phyloP scores from a whole-genome alignment of 2,329 filamentous ascomycete genomes.

The Thelonectria rubi region DNA sequence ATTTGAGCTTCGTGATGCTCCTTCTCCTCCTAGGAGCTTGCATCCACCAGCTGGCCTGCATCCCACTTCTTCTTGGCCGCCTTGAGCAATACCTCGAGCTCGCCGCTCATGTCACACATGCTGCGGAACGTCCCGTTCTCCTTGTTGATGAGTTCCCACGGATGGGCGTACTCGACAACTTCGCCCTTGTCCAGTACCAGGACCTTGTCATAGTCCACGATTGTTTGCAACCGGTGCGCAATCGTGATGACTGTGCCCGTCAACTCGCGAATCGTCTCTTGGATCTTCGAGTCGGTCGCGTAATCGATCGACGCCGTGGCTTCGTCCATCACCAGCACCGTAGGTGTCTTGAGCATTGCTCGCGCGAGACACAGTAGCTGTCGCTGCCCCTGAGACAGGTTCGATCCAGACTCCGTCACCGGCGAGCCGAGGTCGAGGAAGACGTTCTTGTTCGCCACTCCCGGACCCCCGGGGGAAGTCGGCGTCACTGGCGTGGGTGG shows the following conservation, averaged over 20 bases:
- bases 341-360: constrained; percentile 89
- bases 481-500: constrained; percentile 40
- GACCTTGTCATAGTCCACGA: constrained; percentile 98
- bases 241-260: constrained; percentile 96
- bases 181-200: constrained; percentile 89
- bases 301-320: constrained; percentile 98
- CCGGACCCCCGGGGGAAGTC: constrained; percentile 40
- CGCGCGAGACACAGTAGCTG: constrained; percentile 94
- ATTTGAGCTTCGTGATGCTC: constrained; percentile 8
- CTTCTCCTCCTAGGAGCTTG: constrained; percentile 39
- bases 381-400: constrained; percentile 94
- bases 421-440: constrained; percentile 87
- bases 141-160: constrained; percentile 80
- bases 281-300: constrained; percentile 93
- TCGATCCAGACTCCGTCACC: constrained; percentile 90
- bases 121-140: constrained; percentile 70
- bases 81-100: constrained; percentile 60
- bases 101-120: constrained; percentile 74
- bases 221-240: constrained; percentile 93
- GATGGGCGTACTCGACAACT: constrained; percentile 91
- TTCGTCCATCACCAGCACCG: constrained; percentile 98
- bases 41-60: constrained; percentile 49
- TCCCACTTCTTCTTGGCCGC: constrained; percentile 65
- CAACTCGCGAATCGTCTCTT: constrained; percentile 93
- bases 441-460: constrained; percentile 88